Evolutionary conservation across 2,329 filamentous ascomycete species (phyloP), one percentile per base, ranked within the genome.

Genomic region (Amesomyces nigricolor): DNA sequence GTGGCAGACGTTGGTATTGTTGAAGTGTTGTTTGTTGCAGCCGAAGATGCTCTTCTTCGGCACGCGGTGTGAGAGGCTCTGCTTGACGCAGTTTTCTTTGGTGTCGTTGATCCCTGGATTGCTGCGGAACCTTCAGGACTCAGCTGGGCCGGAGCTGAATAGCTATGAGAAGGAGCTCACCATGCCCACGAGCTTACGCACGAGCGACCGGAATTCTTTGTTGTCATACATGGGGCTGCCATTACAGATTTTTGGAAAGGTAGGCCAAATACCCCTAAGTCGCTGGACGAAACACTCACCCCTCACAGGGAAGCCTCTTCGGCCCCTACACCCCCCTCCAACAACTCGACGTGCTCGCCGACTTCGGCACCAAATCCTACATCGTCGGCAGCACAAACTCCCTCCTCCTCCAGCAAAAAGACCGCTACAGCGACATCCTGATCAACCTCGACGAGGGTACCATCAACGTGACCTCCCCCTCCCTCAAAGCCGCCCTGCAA

Each of bases 31-130:
- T 69, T 75, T 99, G 60, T 77, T 99, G 60, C 92, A 99, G 70
- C 92, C 91, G 52, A 99, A 97, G 91, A 97, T 97, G 88, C 85
- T 99, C 52, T 97, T 99, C 75, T 99, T 97, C 66, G 91, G 94
- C 59, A 91, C 92, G n/a, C 85, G 91, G 64, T 97, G 94, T 71
- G 94, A 99, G 72, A 82, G 88, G 61, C 76, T 99, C 63, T 99
- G 94, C 80, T 95, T 97, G 88, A 91, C 96, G 73, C 94, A 99
- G 71, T 99, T 97, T 74, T 94, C 92, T 43, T 81, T 99, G 45
- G 87, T 99, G 64, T 96, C 92, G 51, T 78, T 99, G 66, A 95
- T 99, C 74, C 94, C 94, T 46, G 91, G 91, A 57, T 82, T 99
- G 55, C 85, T 97, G 66, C 85, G 89, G 66, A 90, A 88, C 65